Base-by-base conservation (phyloP, 1,284 basidiomycete species). In the Cronartium ribicola region DNA sequence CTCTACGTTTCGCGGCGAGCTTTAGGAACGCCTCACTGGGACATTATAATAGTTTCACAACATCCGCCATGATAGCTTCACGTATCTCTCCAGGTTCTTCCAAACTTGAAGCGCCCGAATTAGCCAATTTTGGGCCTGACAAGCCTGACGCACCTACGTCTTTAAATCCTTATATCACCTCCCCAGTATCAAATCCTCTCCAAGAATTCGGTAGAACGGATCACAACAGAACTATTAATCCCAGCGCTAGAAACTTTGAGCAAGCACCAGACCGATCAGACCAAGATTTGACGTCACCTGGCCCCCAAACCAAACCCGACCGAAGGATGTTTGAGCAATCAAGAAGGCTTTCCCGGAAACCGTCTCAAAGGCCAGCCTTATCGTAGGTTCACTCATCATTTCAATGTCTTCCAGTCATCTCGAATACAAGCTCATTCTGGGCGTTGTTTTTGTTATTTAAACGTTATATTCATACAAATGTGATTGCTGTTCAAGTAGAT, bases 301-400 rank as follows among this genome's bases (percentile, higher is more conserved):
- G 29, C 14, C 51, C n/a, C 36, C 20, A 57, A 29, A 57, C 5
- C 51, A 57, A 57, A 57, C n/a, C n/a, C 8, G 14, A 6, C 36
- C 51, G 51, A 57, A n/a, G 51, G 5, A 57, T 29, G 6, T 29
- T 57, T 29, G 51, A n/a, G 20, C 51, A 57, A 20, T 29, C 51
- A 57, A 57, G 13, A n/a, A 57, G 29, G 51, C 10, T 29, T n/a
- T n/a, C 36, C 20, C 20, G 51, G 51, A 57, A 57, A 57, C 51
- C 51, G 10, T 57, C 51, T 10, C 51, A 57, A 20, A 57, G 51
- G 51, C 51, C 51, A 57, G 51, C 51, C 20, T 57, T 57, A 57
- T 57, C 51, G 51, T 57, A 22, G 11, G 51, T 57, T 57, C 4
- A n/a, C 20, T 29, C 29, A 1, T 29, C 29, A 29, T 29, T 29